Conservation (phyloP, 1,284 basidiomycete species). For the Melampsora occidentalis region DNA sequence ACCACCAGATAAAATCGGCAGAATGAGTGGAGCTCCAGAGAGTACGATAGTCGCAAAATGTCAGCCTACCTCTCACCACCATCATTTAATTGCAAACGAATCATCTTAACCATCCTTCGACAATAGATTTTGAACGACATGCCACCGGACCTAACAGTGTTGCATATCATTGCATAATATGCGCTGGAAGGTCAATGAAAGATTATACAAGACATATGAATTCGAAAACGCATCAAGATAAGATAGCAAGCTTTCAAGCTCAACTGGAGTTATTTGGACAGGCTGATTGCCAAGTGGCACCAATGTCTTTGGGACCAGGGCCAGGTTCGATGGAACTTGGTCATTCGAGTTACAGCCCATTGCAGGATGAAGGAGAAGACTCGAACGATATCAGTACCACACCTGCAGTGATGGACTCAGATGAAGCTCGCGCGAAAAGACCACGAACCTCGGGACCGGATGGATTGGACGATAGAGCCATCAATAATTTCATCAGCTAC, state of each 20-base stretch:
- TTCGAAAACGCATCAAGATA: constrained; percentile 5
- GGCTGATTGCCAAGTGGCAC: constrained; percentile 5
- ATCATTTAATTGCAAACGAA: not conserved
- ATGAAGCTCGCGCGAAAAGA: not conserved
- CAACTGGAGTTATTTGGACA: not conserved
- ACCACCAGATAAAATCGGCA: not conserved
- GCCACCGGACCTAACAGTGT: not conserved
- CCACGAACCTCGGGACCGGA: not conserved
- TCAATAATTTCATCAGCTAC: constrained; percentile 3
- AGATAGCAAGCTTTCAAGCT: not conserved
- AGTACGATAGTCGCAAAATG: not conserved
- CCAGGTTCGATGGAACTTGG: constrained; percentile 1
- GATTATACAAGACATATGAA: constrained; percentile 9
- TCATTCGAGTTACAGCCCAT: not conserved
- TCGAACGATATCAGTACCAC: not conserved
- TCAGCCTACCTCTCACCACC: not conserved
- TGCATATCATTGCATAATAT: constrained; percentile 3
- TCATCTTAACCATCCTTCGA: not conserved
- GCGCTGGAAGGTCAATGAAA: constrained; percentile 4
- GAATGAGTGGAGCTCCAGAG: constrained; percentile 1
- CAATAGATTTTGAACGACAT: constrained; percentile 3
- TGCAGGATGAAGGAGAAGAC: not conserved
- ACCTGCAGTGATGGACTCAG: not conserved
- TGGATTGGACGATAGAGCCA: not conserved
- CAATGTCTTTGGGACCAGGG: not conserved